Evolutionary conservation across 805 yeast genomes (phyloP), one percentile per base, ranked within the genome.

Genomic region (Torulaspora maleeae): DNA sequence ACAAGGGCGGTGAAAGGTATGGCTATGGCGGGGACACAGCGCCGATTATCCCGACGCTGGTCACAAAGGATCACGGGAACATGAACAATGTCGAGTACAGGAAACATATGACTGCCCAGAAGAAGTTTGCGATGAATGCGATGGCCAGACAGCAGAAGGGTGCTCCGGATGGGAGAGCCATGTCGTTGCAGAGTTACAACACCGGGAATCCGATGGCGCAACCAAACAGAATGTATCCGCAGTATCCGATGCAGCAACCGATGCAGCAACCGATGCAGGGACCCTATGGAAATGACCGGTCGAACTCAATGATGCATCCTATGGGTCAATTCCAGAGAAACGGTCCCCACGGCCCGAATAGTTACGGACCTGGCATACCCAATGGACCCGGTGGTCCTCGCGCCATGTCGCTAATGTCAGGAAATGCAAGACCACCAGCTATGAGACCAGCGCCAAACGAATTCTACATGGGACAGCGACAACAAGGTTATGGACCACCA

Each of bases 21-120:
- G 83, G 82, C 3, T 48, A 55, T 24, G 68, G 74, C 15, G 68
- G 72, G 40, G 87, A 82, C 50, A 74, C 90, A 0, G 74, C 87
- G 0, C 90, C 93, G 7, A 79, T 82, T 50, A 84, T 86, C 32
- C 95, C 95, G 5, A 83, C 88, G 0, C 44, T 85, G 3, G 70
- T 77, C 4, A 64, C 75, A 0, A 59, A 56, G 38, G 61, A 60
- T 22, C 49, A 49, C 27, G 43, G 50, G 19, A 69, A 66, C 38
- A 58, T 70, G 53, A 73, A 73, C 42, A 82, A 77, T 53, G 70
- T 78, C 5, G 82, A 82, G 50, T 85, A 85, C 60, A 70, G 95
- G 53, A 84, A 83, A 53, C 82, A 76, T 53, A 73, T 80, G 74
- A 80, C 82, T 38, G 79, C 78, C 4, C 82, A 79, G 59, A 83